A percentile compares a stretch with the other conserved stretches of the same genome.
phyloP scores from a whole-genome alignment of 768 basidiomycete genomes.

The Botryobasidium botryosum region DNA sequence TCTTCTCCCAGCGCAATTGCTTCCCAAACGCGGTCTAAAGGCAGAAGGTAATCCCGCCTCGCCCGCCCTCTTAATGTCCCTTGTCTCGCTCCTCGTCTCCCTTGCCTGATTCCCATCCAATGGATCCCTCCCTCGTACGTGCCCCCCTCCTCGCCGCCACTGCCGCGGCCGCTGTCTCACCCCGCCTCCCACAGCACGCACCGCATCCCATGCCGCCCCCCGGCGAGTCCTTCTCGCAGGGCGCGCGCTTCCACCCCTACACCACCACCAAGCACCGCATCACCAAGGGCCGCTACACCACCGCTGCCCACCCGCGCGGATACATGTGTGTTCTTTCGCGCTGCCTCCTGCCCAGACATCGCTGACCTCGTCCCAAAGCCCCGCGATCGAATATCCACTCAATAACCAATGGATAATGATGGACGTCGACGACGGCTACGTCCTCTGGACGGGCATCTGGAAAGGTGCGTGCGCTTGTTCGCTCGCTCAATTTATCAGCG shows the following conservation, averaged over 20 bases:
- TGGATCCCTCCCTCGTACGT: neutral
- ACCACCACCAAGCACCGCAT: conserved; percentile 11
- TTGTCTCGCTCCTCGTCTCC: conserved; percentile 4
- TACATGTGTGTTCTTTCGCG: conserved; percentile 51
- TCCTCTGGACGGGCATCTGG: conserved; percentile 89
- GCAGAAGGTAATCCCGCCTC: too few species aligned
- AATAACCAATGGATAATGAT: conserved; percentile 93
- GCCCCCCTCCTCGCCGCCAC: conserved; percentile 1
- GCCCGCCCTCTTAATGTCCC: conserved; percentile 1
- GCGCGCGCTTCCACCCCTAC: conserved; percentile 5
- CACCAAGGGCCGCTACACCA: conserved; percentile 46
- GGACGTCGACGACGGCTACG: conserved; percentile 85
- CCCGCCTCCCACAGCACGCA: neutral
- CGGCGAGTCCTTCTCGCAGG: neutral
- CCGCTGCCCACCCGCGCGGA: conserved; percentile 73
- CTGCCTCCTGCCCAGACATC: neutral
- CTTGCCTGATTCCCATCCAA: conserved; percentile 1
- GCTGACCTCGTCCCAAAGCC: neutral
- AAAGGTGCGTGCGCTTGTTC: conserved; percentile 37
- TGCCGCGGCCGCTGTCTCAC: neutral
- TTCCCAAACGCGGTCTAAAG: too few species aligned
- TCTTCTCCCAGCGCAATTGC: too few species aligned
- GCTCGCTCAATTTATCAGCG: neutral
- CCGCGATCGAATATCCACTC: conserved; percentile 48
- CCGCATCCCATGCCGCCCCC: neutral